Evolutionary conservation across 371 early-diverging fungal species (phyloP), one percentile per base, ranked within the genome.

Genomic region (Zychaea mexicana): DNA sequence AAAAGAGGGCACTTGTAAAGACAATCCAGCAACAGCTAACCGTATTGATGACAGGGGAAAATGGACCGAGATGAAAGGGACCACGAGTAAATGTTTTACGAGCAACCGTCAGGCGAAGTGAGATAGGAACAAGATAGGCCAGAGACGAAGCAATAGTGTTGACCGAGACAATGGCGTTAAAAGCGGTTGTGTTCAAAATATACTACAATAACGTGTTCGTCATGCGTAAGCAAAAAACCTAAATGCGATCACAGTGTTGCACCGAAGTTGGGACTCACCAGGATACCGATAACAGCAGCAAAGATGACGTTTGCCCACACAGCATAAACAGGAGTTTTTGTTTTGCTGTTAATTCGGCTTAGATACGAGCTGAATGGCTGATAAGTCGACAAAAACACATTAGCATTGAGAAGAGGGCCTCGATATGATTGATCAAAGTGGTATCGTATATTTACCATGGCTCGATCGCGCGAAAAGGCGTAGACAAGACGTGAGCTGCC

Each of bases 381-480:
- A 15, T 52, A 32, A 38, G 26, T 28, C n/a, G 10, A 28, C 3
- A 52, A 60, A 36, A n/a, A 17, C 13, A 0, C 15, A 28, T 60
- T 22, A 46, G 31, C 47, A 28, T 15, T 30, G 8, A 2, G 10
- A 27, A 30, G 56, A 2, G 8, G 15, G 15, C 36, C 2, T 8
- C 19, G 45, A 6, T 15, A 55, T 17, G 5, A 2, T 45, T 0
- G 9, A 17, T 55, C 19, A 30, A 24, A 19, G 32, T 2, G 38
- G 32, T 31, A 45, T 32, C n/a, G 31, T 3, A 17, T 42, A 1
- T 15, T 42, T 59, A 60, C 60, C 70, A 88, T 84, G 47, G 88
- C 90, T 47, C 87, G 87, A 66, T 92, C 92, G 22, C 92, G 77
- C 33, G 91, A 81, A 70, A 92, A 90, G 17, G 92, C 91, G 64